Evolutionary conservation across 768 basidiomycete genomes (phyloP).

Genomic region (Gelatoporia subvermispora): DNA sequence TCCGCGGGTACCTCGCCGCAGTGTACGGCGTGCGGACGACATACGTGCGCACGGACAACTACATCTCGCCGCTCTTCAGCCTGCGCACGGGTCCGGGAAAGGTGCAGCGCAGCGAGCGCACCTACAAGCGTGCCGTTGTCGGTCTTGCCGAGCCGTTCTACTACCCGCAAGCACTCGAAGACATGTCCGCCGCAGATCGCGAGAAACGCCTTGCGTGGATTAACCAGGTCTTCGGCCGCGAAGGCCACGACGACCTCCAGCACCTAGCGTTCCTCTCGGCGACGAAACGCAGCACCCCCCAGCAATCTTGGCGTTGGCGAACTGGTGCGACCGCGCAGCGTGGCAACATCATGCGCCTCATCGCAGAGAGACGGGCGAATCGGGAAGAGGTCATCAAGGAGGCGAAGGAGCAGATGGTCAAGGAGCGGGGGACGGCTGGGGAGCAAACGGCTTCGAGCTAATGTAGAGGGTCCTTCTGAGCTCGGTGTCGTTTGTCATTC

Average conservation of each 20-base stretch:
- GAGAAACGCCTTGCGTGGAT: conserved; percentile 55
- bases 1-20: conserved; percentile 78
- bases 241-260: conserved; percentile 28
- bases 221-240: conserved; percentile 51
- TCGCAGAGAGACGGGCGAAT: conserved; percentile 42
- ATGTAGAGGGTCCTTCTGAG: too few species aligned
- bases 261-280: conserved; percentile 30
- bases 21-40: conserved; percentile 88
- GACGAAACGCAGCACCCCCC: conserved; percentile 30
- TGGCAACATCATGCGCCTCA: conserved; percentile 46
- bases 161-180: conserved; percentile 78
- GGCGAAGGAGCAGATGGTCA: conserved; percentile 28
- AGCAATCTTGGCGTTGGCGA: conserved; percentile 24
- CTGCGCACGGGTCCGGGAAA: conserved; percentile 1
- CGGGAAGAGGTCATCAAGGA: conserved; percentile 36
- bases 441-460: conserved; percentile 1
- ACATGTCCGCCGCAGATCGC: conserved; percentile 60
- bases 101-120: conserved; percentile 35
- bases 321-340: conserved; percentile 34
- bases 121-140: conserved; percentile 90
- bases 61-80: conserved; percentile 52
- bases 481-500: too few species aligned
- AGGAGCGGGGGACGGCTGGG: conserved; percentile 11
- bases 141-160: conserved; percentile 92
- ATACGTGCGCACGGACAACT: conserved; percentile 95